Evolutionary conservation across 2,329 filamentous ascomycete genomes (phyloP), one percentile per base, ranked within the genome.

Genomic region (Chaetomiaceae sp.): DNA sequence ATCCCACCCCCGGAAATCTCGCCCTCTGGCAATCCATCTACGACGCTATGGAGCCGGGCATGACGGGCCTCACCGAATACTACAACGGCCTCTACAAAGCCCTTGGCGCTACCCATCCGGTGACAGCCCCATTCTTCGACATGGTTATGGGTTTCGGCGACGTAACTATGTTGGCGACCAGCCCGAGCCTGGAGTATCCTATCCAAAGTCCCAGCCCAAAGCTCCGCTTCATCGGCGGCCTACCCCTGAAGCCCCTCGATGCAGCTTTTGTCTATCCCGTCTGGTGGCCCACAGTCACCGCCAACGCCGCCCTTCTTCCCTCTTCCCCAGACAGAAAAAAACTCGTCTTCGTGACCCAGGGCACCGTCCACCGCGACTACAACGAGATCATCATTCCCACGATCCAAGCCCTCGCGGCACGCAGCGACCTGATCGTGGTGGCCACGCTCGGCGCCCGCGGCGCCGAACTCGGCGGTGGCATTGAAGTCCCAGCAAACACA

Each of bases 341-440:
- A 46, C 57, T 80, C 21, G 63, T 80, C 5, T 66, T 71, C 18
- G 74, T 79, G 5, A 68, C 71, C 1, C 76, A 79, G 58, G 76
- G 77, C 4, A 80, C 76, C 2, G 58, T 75, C 3, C 69, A 67
- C 8, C 57, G 60, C 18, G 62, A 73, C 18, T 71, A 71, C 51
- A 58, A 59, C 7, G 65, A 77, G 25, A 67, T 80, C 2, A 58
- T 79, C 13, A 56, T 75, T 2, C 76, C 77, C 1, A 70, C 75
- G 0, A 64, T 80, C 20, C 46, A 64, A 7, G 76, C 67, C 0
- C 66, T 80, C 6, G 68, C 67, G 4, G 61, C 66, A 40, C 65
- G 71, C 0, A 62, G 70, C 0, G 75, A 80, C 51, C 50, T 72
- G 0, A 53, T 73, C 9, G 59, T 73, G 4, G 61, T 73, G n/a